phyloP scores from a whole-genome alignment of 2,329 filamentous ascomycete genomes.

The Xylariaceae sp. region DNA sequence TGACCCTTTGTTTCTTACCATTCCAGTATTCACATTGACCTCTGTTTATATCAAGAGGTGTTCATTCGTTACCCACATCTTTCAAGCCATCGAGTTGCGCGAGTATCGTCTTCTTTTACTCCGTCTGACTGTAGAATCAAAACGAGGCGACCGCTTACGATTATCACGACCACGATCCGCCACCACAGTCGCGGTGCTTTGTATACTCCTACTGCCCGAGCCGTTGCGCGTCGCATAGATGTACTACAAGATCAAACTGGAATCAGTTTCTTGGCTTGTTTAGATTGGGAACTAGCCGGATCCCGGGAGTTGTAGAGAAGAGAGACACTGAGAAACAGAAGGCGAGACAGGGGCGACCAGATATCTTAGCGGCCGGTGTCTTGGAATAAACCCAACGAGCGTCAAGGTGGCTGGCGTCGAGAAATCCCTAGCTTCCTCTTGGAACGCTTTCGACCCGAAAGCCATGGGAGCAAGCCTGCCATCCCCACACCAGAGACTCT shows the following conservation, averaged over 20 bases:
- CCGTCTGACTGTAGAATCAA: slow-evolving; percentile 4
- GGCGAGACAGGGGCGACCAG: slow-evolving; percentile 1
- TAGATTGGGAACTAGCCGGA: neutral
- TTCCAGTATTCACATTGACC: slow-evolving; percentile 11
- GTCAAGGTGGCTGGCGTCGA: slow-evolving; percentile 16
- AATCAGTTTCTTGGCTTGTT: slow-evolving; percentile 4
- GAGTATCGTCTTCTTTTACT: neutral
- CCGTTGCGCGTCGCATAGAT: slow-evolving; percentile 4
- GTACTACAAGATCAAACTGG: neutral
- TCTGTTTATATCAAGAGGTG: slow-evolving; percentile 16
- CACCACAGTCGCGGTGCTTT: too few species aligned
- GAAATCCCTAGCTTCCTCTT: slow-evolving; percentile 15
- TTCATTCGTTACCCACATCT: slow-evolving; percentile 19
- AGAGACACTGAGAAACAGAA: slow-evolving; percentile 1
- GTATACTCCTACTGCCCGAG: neutral
- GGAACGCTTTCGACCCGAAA: slow-evolving; percentile 17
- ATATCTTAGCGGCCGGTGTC: too few species aligned
- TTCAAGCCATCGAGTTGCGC: slow-evolving; percentile 3
- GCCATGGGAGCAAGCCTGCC: slow-evolving; percentile 37
- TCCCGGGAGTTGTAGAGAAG: neutral
- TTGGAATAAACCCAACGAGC: too few species aligned
- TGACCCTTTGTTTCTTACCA: slow-evolving; percentile 13
- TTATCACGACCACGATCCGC: too few species aligned
- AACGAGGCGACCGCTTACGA: slow-evolving; percentile 3
- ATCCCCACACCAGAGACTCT: slow-evolving; percentile 36